A percentile compares a stretch with the other conserved stretches of the same genome.
These are phyloP conservation scores for Saccharomycopsis olivae DNA, from an alignment of 805 yeast genomes.

Conservation along the genomic window DNA sequence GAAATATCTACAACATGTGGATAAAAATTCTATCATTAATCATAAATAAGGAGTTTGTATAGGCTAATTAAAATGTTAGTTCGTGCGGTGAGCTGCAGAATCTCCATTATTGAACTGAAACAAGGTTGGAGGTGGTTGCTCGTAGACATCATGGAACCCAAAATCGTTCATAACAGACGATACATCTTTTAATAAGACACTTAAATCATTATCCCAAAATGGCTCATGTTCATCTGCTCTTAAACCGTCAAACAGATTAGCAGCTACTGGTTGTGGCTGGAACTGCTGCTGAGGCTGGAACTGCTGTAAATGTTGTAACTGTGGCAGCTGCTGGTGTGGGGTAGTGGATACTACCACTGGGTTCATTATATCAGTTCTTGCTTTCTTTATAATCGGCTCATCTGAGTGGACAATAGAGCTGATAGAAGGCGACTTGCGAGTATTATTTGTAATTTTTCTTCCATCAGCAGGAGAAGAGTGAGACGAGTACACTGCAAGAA, in stretches of 20 bases:
- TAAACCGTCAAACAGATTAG: too few species aligned
- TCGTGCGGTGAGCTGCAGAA: too few species aligned
- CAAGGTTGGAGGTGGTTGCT: constrained; percentile 3
- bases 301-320: too few species aligned
- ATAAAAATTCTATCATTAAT: too few species aligned
- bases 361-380: too few species aligned
- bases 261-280: not conserved
- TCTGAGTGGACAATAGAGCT: too few species aligned
- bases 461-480: constrained; percentile 1
- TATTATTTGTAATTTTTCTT: not conserved
- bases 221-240: not conserved
- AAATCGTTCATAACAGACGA: constrained; percentile 18
- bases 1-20: too few species aligned
- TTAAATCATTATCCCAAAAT: constrained; percentile 5
- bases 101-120: constrained; percentile 2
- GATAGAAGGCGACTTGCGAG: too few species aligned
- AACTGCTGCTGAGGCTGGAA: not conserved
- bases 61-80: too few species aligned
- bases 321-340: too few species aligned
- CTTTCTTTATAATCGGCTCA: too few species aligned
- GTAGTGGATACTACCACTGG: not conserved
- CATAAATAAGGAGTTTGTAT: too few species aligned
- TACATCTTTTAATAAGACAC: constrained; percentile 14
- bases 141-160: constrained; percentile 17
- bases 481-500: not conserved